Percentiles rank a stretch among this genome's conserved stretches.
Conservation (phyloP, 768 basidiomycete species). For the Leccinum obscurum region DNA sequence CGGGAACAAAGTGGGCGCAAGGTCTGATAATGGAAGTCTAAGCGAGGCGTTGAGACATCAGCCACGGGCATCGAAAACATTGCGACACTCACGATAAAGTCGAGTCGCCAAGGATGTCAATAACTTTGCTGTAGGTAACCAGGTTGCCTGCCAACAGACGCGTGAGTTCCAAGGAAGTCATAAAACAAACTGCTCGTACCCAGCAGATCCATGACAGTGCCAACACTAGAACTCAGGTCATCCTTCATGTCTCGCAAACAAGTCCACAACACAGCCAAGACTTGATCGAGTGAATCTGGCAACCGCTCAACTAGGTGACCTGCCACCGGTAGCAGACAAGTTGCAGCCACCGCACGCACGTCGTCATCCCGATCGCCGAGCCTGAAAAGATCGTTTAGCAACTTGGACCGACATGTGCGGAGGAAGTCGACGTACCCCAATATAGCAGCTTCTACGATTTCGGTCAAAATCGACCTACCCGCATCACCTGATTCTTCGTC, state of each 20-base stretch:
- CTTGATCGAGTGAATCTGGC: constrained; percentile 65
- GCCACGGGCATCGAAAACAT: constrained; percentile 1
- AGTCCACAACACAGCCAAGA: constrained; percentile 86
- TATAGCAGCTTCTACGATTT: constrained; percentile 88
- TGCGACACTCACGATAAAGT: constrained; percentile 60
- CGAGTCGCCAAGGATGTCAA: constrained; percentile 68
- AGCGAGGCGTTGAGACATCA: neutral
- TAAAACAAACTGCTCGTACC: constrained; percentile 45
- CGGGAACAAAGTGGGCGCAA: constrained; percentile 88
- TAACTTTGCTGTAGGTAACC: constrained; percentile 76
- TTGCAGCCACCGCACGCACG: constrained; percentile 92
- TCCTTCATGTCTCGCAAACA: constrained; percentile 94
- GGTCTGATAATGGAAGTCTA: constrained; percentile 77
- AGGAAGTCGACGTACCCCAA: constrained; percentile 59
- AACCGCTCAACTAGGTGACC: constrained; percentile 74
- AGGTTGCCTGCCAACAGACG: constrained; percentile 61
- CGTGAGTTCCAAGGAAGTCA: constrained; percentile 2
- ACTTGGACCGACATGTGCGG: neutral
- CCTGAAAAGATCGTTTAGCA: constrained; percentile 41
- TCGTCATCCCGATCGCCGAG: constrained; percentile 93
- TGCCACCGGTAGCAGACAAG: constrained; percentile 88
- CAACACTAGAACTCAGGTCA: constrained; percentile 94
- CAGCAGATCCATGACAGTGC: constrained; percentile 96
- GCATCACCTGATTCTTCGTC: constrained; percentile 38
- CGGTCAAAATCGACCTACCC: constrained; percentile 63